Base-by-base conservation (phyloP, 805 yeast genomes). In the Pichia californica region DNA sequence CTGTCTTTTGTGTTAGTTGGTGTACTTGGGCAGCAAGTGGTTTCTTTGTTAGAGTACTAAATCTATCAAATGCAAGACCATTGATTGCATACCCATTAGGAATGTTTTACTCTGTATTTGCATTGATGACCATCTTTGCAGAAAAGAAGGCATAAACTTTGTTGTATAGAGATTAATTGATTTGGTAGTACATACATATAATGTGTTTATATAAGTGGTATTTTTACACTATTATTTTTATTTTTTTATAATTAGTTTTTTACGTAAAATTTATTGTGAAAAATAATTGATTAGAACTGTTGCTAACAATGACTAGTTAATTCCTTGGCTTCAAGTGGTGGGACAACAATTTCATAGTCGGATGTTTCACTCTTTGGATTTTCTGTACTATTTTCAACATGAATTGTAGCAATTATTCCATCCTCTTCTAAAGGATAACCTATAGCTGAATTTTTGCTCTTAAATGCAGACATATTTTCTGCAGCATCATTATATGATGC, bases 21-120 rank as follows among this genome's bases (percentile, higher is more conserved):
- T 85, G 96, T 61, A 88, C 98, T 0, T 82, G 80, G 65, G 79
- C 97, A 1, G 87, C 97, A 0, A 85, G 96, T 11, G 97, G 96
- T 2, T 84, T 93, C 58, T 87, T 93, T 52, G 93, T 88, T 46
- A 77, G 91, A 10, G 88, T 87, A 23, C 70, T 93, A 57, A 86
- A 80, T 56, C 70, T 93, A 46, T 79, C 81, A 40, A 86, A 88
- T 53, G 95, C 91, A 50, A 79, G 99, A 56, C 81, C 84, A 5
- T 74, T 93, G 49, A 83, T 93, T 46, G 99, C 97, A 2, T 93
- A 93, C 58, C 99, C 99, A 2, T 70, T 93, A 56, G 81, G 84
- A 13, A 77, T 93, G 67, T 91, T 91, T 61, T 93, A 93, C 70
- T 79, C 89, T 45, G 89, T 91, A 3, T 93, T 93, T 71, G 96